Percentiles rank a stretch among this genome's conserved stretches.
Conservation (phyloP, 2,329 filamentous ascomycete species). For the Dendrostoma leiphaemia region DNA sequence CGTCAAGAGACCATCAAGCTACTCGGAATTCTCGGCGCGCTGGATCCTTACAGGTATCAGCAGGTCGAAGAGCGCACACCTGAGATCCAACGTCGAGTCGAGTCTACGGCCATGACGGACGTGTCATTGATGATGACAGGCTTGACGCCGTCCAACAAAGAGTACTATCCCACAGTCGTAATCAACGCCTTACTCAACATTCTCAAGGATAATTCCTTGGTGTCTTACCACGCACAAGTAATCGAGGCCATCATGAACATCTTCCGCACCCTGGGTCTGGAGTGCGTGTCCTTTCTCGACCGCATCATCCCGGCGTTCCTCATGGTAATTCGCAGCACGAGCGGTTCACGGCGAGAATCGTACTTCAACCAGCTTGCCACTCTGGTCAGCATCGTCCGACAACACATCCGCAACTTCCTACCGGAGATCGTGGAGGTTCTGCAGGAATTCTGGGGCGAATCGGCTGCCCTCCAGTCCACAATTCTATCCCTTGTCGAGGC, state of each 20-base stretch:
- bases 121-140: conserved; percentile 98
- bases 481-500: conserved; percentile 91
- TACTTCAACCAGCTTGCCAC: conserved; percentile 97
- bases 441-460: conserved; percentile 85
- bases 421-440: conserved; percentile 83
- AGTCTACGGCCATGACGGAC: conserved; percentile 73
- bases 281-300: conserved; percentile 91
- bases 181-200: conserved; percentile 94
- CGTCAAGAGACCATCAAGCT: conserved; percentile 94
- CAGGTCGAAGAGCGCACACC: conserved; percentile 88
- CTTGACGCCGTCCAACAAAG: conserved; percentile 91
- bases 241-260: conserved; percentile 99
- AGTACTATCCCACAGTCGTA: conserved; percentile 97
- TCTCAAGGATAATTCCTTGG: conserved; percentile 83
- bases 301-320: conserved; percentile 95
- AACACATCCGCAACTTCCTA: conserved; percentile 91
- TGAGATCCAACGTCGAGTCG: conserved; percentile 69
- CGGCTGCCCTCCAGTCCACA: conserved; percentile 79
- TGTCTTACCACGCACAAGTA: conserved; percentile 87
- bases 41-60: conserved; percentile 96
- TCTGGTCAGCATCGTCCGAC: conserved; percentile 89
- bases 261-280: conserved; percentile 91
- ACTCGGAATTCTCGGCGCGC: conserved; percentile 89
- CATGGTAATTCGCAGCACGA: conserved; percentile 79
- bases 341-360: conserved; percentile 76